Percentiles rank a stretch among this genome's conserved stretches.
phyloP scores from a whole-genome alignment of 2,329 filamentous ascomycete genomes.

The Aspergillus ibericus region DNA sequence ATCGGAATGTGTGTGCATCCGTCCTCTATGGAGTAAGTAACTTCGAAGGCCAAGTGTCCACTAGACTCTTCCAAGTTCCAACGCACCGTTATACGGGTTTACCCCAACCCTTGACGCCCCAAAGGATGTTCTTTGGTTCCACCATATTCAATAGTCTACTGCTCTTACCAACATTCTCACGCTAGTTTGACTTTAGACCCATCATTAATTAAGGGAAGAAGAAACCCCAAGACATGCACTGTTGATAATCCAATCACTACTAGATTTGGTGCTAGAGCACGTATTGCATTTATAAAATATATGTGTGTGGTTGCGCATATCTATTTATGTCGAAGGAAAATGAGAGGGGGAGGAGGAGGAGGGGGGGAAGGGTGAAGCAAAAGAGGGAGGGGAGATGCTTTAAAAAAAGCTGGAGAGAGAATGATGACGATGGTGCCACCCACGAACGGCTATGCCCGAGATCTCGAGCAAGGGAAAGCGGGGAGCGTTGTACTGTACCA shows the following conservation, averaged over 20 bases:
- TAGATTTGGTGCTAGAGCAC: too few relatives aligned
- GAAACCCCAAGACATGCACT: neutral
- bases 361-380: neutral
- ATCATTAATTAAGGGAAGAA: neutral
- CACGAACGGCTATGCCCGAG: conserved; percentile 27
- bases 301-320: neutral
- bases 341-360: neutral
- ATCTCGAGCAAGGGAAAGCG: conserved; percentile 28
- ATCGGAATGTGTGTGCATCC: conserved; percentile 10
- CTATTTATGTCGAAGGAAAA: neutral
- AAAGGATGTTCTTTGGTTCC: neutral
- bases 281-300: neutral
- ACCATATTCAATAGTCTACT: conserved; percentile 9
- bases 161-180: neutral
- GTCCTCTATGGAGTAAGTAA: conserved; percentile 2
- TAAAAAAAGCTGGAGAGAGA: neutral
- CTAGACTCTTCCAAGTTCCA: conserved; percentile 2
- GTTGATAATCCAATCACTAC: too few relatives aligned
- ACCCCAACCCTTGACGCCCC: neutral
- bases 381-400: neutral
- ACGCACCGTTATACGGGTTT: conserved; percentile 2
- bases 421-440: conserved; percentile 23
- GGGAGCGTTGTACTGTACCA: conserved; percentile 23
- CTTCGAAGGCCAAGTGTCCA: neutral
- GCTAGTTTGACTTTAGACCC: neutral